Evolutionary conservation across 805 yeast species (phyloP), one percentile per base, ranked within the genome.

Genomic region (Pichia eremophila): DNA sequence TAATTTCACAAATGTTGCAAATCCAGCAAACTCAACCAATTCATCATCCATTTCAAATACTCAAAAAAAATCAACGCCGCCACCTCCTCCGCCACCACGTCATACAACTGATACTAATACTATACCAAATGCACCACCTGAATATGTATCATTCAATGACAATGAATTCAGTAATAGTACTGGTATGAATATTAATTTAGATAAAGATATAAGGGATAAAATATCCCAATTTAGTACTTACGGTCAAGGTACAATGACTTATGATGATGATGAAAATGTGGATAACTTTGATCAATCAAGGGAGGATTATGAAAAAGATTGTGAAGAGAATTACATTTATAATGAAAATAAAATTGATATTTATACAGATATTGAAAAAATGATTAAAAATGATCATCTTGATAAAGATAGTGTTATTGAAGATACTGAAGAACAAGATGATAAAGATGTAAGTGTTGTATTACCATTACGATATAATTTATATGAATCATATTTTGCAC

Each of bases 401-500:
- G 17, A 15, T 2, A 14, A 1, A 32, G 11, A 12, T 34, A 14
- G 15, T 34, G 18, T 2, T 2, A 8, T 14, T 34, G 36, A 34
- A 14, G 36, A 15, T 8, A 14, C 10, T 34, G 17, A 34, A 14
- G 17, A 14, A 34, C 10, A 14, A 8, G 12, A 34, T 34, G 36
- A 34, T 4, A 34, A 34, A 8, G 36, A 34, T 12, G 17, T 71
- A 1, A 59, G 69, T 0, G 61, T 70, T 2, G 47, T 72, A 15
- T 53, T 72, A 42, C 74, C 75, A 1, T 51, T 56, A 8, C 54
- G 57, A 25, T 51, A 59, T 9, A 68, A 61, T 3, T 48, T 58
- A 6, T 54, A 65, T 38, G 76, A 71, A 50, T 66, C 69, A 19
- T 67, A 69, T 50, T 57, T 72, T 54, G 70, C 71, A 4, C 71